Evolutionary conservation across 2,329 filamentous ascomycete species (phyloP), one percentile per base, ranked within the genome.

Genomic region (Hyphodiscus sp.): DNA sequence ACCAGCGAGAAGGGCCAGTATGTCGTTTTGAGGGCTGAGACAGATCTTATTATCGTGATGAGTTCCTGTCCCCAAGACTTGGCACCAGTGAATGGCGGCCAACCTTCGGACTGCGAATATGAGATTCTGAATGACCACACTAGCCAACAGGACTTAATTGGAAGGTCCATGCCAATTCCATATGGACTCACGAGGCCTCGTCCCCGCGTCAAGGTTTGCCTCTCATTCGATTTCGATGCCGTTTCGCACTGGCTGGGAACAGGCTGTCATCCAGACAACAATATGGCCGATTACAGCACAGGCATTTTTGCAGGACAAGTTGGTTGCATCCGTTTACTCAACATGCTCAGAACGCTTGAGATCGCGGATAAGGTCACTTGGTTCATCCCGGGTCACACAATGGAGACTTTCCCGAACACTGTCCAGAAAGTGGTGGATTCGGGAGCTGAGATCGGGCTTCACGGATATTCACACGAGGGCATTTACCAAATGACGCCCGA

Each of bases 161-260:
- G 8, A 26, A 26, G 8, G 23, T 8, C 23, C 4, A 8, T 8
- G 23, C 8, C 23, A 26, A 26, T 26, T 26, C 23, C 23, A 26
- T 26, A 26, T 26, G 23, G 23, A 26, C 23, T 26, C 8, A 26
- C 23, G 8, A 26, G 8, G 23, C 23, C 23, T 26, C 23, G 8
- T 26, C 23, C 23, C 8, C 23, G 23, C 23, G 23, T 26, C 8
- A 26, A 26, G 8, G 8, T 26, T 4, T 26, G 23, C 23, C 23
- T 26, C 23, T 26, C 23, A 26, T 26, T 26, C 23, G 33, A 38
- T n/a, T 57, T 63, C 41, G 80, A 83, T 56, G 80, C 80, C 13
- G 74, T 83, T 1, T 80, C 78, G 0, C 80, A 80, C 49, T 83
- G 78, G 72, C 71, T 83, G 2, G 81, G 81, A 16, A 83, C 80